These are phyloP conservation scores for Nymphaea thermarum DNA, from an alignment of 164 flowering plant species.

Conservation along the genomic window DNA sequence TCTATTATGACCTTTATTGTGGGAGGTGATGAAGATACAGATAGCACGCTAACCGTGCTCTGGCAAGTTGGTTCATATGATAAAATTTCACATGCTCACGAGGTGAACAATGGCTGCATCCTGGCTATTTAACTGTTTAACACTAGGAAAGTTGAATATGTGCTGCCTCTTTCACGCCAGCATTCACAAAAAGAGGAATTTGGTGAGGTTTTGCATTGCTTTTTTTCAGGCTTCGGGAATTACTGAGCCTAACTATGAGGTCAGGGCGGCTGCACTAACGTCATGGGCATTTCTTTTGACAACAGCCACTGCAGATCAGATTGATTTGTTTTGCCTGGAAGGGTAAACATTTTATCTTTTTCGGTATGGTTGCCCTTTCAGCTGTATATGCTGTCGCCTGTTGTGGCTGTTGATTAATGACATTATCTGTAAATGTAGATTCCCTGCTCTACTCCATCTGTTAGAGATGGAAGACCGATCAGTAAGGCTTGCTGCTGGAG, in stretches of 20 bases:
- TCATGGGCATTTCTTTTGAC: slow-evolving; percentile 89
- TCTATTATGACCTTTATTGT: slow-evolving; percentile 6
- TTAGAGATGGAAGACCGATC: slow-evolving; percentile 76
- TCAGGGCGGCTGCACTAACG: slow-evolving; percentile 52
- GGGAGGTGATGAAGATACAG: slow-evolving; percentile 4
- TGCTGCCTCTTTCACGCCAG: too few species aligned
- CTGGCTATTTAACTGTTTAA: background rate
- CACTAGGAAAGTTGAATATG: too few species aligned
- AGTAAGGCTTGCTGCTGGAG: slow-evolving; percentile 83
- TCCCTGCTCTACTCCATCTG: slow-evolving; percentile 8
- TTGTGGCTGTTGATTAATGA: background rate
- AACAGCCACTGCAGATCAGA: slow-evolving; percentile 1
- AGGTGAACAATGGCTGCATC: background rate
- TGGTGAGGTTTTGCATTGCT: slow-evolving; percentile 20
- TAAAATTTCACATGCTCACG: background rate
- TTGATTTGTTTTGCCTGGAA: slow-evolving; percentile 52
- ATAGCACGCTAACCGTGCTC: background rate
- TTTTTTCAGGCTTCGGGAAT: slow-evolving; percentile 44
- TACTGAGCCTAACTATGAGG: slow-evolving; percentile 34
- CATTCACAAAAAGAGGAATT: too few species aligned
- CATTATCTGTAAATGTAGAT: background rate
- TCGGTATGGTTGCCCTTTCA: background rate
- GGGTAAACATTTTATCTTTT: slow-evolving; percentile 20
- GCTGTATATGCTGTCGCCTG: background rate
- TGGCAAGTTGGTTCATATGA: slow-evolving; percentile 6